Evolutionary conservation across 2,329 filamentous ascomycete species (phyloP).

Genomic region (Scopulariopsis brevicaulis): DNA sequence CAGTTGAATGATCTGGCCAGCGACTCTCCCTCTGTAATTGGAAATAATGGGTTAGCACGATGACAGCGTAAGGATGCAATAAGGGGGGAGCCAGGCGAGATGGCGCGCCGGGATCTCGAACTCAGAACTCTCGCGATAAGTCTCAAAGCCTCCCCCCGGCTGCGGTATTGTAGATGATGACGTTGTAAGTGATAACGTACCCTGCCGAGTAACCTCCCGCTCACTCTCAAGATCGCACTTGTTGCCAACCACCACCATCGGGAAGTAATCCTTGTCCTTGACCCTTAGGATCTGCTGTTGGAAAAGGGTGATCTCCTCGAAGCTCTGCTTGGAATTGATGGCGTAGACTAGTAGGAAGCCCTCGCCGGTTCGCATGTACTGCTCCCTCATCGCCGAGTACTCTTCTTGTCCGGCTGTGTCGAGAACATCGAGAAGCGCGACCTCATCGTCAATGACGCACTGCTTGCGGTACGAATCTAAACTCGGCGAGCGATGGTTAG

Average conservation of each 20-base stretch:
- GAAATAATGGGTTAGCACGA: not conserved
- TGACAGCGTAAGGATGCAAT: not conserved
- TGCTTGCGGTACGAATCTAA: conserved; percentile 99
- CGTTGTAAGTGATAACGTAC: conserved; percentile 38
- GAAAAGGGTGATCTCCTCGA: conserved; percentile 97
- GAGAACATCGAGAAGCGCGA: conserved; percentile 92
- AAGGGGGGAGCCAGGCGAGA: not conserved
- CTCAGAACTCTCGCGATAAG: not conserved
- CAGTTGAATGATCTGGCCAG: conserved; percentile 82
- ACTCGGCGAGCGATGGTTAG: not conserved
- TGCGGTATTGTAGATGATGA: not conserved
- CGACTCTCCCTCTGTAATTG: conserved; percentile 67
- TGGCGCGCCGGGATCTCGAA: not conserved
- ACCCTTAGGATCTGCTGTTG: conserved; percentile 97
- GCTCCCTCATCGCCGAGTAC: conserved; percentile 98
- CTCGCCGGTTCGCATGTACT: conserved; percentile 99
- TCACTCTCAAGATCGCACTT: conserved; percentile 97
- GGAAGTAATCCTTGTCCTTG: conserved; percentile 99
- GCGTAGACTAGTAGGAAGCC: conserved; percentile 97
- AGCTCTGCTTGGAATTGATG: conserved; percentile 93
- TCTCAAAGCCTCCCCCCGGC: not conserved
- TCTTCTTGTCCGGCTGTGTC: conserved; percentile 98
- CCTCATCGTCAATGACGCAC: conserved; percentile 97
- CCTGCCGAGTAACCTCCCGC: conserved; percentile 83
- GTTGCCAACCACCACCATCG: conserved; percentile 97